Evolutionary conservation across 1,139 yeast species (phyloP), one percentile per base, ranked within the genome.

Genomic region (Kluyveromyces marxianus): DNA sequence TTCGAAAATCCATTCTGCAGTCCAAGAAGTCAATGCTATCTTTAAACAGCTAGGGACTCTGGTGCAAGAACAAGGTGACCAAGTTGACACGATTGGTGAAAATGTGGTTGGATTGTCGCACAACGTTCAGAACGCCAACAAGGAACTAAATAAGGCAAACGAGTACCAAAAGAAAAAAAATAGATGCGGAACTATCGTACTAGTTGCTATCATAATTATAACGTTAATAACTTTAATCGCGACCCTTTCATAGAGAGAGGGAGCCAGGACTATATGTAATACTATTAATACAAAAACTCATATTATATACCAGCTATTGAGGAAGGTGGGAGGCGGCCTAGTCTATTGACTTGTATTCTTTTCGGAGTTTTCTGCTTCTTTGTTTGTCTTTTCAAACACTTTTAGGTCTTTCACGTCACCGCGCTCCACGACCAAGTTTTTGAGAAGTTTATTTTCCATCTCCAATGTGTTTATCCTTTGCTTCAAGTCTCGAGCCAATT

Each of bases 51-150:
- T 89, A 51, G 89, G 89, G 14, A 75, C 79, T 37, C 67, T 89
- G 54, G 94, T 89, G 1, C 72, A 75, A 45, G 92, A 86, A 59
- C 97, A 89, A 61, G 96, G 96, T 4, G 81, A 77, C 35, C 90
- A 85, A 54, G 74, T 89, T 28, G 95, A 87, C 59, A 77, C 88
- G 0, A 79, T 89, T 21, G 96, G 88, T 58, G 88, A 83, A 49
- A 88, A 88, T 62, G 72, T 89, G 43, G 67, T 80, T 28, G 78
- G 75, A 48, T 68, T 83, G 48, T 79, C 81, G n/a, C 74, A 72
- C 26, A 83, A 86, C 55, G 75, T 88, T 8, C 83, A 81, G 48
- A 76, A 74, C 49, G 96, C 96, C 0, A 74, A 79, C 33, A 72
- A 76, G 29, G 94, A 88, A 58, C 71, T 89, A 48, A 65, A 64